These are phyloP conservation scores for Cytospora schulzeri DNA, from an alignment of 2,329 filamentous ascomycete species.

Conservation along the genomic window DNA sequence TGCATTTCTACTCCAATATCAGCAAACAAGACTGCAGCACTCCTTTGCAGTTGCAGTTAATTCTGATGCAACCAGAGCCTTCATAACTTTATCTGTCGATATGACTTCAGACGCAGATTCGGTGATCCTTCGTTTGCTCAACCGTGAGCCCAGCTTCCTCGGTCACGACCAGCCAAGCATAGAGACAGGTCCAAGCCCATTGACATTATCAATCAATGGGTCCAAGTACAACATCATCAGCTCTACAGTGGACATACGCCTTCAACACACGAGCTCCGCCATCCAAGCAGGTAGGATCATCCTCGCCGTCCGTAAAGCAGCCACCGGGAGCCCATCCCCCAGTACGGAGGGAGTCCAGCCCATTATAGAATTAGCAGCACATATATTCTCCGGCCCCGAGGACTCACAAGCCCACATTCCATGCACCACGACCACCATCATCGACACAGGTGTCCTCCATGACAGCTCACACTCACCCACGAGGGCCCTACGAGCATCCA, in stretches of 20 bases:
- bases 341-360: not conserved
- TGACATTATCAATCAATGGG: not conserved
- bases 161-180: not conserved
- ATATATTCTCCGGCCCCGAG: not conserved
- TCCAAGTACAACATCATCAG: not conserved
- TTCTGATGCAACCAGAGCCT: too few relatives aligned
- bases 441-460: conserved; percentile 8
- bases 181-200: not conserved
- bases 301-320: not conserved
- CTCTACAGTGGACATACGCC: not conserved
- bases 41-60: not conserved
- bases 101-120: not conserved
- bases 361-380: not conserved
- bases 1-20: not conserved
- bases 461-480: not conserved
- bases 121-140: not conserved
- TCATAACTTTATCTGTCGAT: not conserved
- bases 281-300: conserved; percentile 17
- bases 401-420: not conserved
- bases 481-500: not conserved
- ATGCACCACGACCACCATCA: conserved; percentile 3
- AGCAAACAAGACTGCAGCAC: too few relatives aligned
- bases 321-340: not conserved
- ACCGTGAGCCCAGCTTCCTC: not conserved
- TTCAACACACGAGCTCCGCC: not conserved